Evolutionary conservation across 1,139 yeast species (phyloP).

Genomic region (Pichia sp.): DNA sequence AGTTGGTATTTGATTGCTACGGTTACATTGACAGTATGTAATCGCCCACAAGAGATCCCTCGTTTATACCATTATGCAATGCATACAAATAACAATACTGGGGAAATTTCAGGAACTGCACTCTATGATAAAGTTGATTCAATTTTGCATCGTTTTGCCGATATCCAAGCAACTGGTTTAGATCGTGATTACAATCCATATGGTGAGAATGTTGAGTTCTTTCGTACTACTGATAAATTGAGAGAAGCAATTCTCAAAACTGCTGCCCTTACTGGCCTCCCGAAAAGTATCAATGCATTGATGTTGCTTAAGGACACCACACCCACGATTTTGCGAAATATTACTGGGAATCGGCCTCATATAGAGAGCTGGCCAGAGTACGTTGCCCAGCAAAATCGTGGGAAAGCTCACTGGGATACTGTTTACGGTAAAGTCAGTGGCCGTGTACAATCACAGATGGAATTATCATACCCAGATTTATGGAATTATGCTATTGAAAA

Average conservation of each 20-base stretch:
- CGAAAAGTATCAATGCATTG: constrained; percentile 76
- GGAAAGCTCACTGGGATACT: constrained; percentile 64
- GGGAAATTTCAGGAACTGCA: constrained; percentile 25
- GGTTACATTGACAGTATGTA: constrained; percentile 74
- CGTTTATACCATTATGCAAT: constrained; percentile 68
- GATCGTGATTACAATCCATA: constrained; percentile 9
- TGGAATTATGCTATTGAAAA: constrained; percentile 68
- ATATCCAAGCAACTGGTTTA: constrained; percentile 16
- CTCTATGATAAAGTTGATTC: constrained; percentile 15
- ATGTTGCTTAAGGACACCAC: constrained; percentile 60
- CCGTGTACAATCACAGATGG: constrained; percentile 62
- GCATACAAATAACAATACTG: constrained; percentile 26
- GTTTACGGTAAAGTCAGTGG: constrained; percentile 70
- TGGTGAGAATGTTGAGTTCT: neutral
- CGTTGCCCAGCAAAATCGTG: constrained; percentile 36
- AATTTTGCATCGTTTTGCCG: constrained; percentile 14
- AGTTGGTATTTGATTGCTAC: constrained; percentile 76
- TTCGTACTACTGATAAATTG: constrained; percentile 46
- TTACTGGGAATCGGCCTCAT: constrained; percentile 11
- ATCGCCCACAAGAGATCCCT: constrained; percentile 77
- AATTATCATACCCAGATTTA: constrained; percentile 75
- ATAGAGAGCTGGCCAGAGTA: constrained; percentile 17
- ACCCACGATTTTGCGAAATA: constrained; percentile 40
- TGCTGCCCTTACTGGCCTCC: constrained; percentile 75
- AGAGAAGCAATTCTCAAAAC: constrained; percentile 75